Percentiles rank a stretch among this genome's conserved stretches.
phyloP scores from a whole-genome alignment of 345 rosid species.

The Orychophragmus violaceus region DNA sequence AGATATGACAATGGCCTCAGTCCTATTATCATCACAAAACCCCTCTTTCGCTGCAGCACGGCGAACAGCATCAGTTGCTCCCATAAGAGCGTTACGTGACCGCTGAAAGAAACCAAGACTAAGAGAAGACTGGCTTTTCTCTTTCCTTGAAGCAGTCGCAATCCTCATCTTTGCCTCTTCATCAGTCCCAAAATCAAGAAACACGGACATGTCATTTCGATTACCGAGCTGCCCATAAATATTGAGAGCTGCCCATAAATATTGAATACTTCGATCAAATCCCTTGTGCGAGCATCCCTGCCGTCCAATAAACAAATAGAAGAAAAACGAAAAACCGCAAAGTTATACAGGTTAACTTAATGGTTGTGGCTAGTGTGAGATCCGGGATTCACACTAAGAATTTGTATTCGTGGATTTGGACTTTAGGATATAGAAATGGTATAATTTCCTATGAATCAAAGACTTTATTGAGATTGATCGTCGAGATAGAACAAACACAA shows the following conservation, averaged over 20 bases:
- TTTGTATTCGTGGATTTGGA: too few relatives aligned
- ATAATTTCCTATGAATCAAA: too few relatives aligned
- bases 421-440: too few relatives aligned
- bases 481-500: too few relatives aligned
- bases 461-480: too few relatives aligned
- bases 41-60: conserved; percentile 83
- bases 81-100: conserved; percentile 84
- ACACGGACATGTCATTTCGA: conserved; percentile 50
- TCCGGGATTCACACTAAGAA: too few relatives aligned
- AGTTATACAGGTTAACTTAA: neutral
- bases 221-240: conserved; percentile 81
- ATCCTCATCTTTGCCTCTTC: conserved; percentile 60
- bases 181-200: conserved; percentile 57
- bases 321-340: neutral
- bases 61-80: conserved; percentile 98
- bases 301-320: conserved; percentile 1
- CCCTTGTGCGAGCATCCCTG: conserved; percentile 93
- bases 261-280: conserved; percentile 72
- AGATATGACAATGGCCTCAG: conserved; percentile 58
- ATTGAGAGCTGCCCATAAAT: too few relatives aligned
- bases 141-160: conserved; percentile 50
- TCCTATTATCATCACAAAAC: conserved; percentile 73
- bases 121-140: conserved; percentile 59
- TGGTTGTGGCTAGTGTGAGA: neutral
- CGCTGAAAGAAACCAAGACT: conserved; percentile 88